Evolutionary conservation across 495 filamentous ascomycete genomes (phyloP).

Genomic region (Lasiosphaeris hirsuta): DNA sequence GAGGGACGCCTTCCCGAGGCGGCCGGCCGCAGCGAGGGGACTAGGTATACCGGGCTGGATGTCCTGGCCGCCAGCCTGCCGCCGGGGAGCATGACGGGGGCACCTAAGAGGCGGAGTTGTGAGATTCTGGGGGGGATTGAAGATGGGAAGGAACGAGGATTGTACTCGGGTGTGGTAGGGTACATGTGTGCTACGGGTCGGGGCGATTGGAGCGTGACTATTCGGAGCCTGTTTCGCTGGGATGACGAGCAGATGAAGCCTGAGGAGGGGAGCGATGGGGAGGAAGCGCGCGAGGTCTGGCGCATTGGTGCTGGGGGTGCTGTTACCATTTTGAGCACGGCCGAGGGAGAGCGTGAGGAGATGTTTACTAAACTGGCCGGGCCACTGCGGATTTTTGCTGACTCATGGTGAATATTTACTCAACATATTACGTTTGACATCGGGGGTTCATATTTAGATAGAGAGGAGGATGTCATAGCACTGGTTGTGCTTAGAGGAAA

Average conservation of each 20-base stretch:
- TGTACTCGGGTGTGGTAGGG: constrained; percentile 87
- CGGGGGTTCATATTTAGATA: no score
- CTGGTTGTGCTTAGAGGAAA: background rate
- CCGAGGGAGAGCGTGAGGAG: constrained; percentile 81
- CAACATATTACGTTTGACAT: no score
- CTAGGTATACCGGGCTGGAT: constrained; percentile 59
- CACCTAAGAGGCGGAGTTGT: constrained; percentile 86
- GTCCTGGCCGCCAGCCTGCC: constrained; percentile 76
- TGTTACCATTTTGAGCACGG: constrained; percentile 73
- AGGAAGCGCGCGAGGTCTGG: constrained; percentile 56
- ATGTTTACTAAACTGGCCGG: constrained; percentile 80
- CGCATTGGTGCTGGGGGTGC: constrained; percentile 85
- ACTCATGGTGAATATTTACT: constrained; percentile 16
- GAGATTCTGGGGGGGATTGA: constrained; percentile 74
- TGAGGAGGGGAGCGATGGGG: constrained; percentile 17
- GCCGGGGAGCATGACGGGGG: constrained; percentile 92
- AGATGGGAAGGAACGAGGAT: constrained; percentile 56
- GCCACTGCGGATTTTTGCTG: constrained; percentile 56
- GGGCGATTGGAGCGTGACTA: constrained; percentile 85
- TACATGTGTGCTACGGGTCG: constrained; percentile 83
- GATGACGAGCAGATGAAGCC: constrained; percentile 46
- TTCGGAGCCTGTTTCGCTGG: constrained; percentile 72
- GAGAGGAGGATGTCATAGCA: no score
- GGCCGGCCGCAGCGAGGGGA: constrained; percentile 9
- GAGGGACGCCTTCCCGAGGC: constrained; percentile 57